These are phyloP conservation scores for Lecanicillium sp. DNA, from an alignment of 2,329 filamentous ascomycete genomes.

Conservation along the genomic window DNA sequence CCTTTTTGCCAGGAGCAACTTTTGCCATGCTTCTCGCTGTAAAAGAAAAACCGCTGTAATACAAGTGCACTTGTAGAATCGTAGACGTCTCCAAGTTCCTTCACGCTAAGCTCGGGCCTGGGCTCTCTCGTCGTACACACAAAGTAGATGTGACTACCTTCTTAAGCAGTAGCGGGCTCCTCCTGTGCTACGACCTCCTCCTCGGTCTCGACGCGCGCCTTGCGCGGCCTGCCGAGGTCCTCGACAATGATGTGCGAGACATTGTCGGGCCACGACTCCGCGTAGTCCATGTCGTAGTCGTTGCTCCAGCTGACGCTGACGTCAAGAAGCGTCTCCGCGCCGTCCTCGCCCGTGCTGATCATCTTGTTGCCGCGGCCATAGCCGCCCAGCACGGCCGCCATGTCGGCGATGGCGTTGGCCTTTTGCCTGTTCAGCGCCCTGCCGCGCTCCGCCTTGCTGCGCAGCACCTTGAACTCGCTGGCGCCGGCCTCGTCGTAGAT, in stretches of 20 bases:
- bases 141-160: too few species aligned
- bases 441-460: conserved; percentile 41
- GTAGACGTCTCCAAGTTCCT: too few species aligned
- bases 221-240: conserved; percentile 24
- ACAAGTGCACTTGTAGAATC: too few species aligned
- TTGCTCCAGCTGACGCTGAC: conserved; percentile 49
- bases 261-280: conserved; percentile 44
- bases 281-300: conserved; percentile 41
- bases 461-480: conserved; percentile 28
- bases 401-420: conserved; percentile 56
- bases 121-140: too few species aligned
- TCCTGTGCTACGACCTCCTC: conserved; percentile 4
- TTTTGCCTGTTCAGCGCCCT: conserved; percentile 53
- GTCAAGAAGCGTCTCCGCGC: conserved; percentile 26
- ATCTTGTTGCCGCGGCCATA: conserved; percentile 47
- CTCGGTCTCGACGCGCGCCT: conserved; percentile 14
- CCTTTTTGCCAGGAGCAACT: not conserved
- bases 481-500: too few species aligned
- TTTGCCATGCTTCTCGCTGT: not conserved
- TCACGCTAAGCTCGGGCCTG: too few species aligned
- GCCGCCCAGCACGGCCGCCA: conserved; percentile 52
- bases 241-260: conserved; percentile 45
- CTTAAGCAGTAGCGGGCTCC: too few species aligned
- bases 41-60: not conserved
- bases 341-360: conserved; percentile 18